Evolutionary conservation across 2,329 filamentous ascomycete species (phyloP), one percentile per base, ranked within the genome.

Genomic region (Ophiostoma quercus): DNA sequence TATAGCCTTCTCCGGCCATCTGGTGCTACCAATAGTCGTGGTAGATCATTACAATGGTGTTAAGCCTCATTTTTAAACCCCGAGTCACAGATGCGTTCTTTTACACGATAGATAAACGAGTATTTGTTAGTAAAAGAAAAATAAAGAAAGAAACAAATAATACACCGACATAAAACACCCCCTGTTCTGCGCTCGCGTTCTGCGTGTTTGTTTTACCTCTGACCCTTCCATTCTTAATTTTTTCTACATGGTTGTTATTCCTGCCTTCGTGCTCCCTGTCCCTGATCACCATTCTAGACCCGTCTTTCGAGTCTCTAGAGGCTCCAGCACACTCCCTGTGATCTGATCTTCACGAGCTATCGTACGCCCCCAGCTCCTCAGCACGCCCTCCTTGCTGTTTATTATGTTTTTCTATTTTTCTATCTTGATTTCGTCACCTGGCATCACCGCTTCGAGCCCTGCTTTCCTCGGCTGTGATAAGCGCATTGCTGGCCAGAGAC

Each of bases 211-310:
- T 57, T 57, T 25, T 57, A 57, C 22, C 51, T 54, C 8, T 54
- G n/a, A 57, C 22, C 47, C 51, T 25, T 57, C 22, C n/a, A 25
- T 25, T 57, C 51, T 57, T 25, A 22, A 14, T 14, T 25, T 57
- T 25, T 29, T 57, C 22, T 25, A 57, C 51, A 57, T 57, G 51
- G n/a, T 57, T 57, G 16, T 25, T 57, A 57, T 57, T 57, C 22
- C 22, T 57, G 3, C 51, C n/a, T 57, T 25, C n/a, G 34, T 34
- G 60, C 60, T 63, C 29, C 60, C 60, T 63, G 60, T 63, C 60
- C 60, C 60, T 63, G 60, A 63, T 63, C 60, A 37, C 14, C 60
- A 63, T 19, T 63, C 60, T 63, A 34, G 60, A 34, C 60, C 60
- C 60, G 25, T 63, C 60, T 63, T 63, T 63, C 12, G 8, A 41